Evolutionary conservation across 2,329 filamentous ascomycete genomes (phyloP), one percentile per base, ranked within the genome.

Genomic region (Mycogone perniciosa): DNA sequence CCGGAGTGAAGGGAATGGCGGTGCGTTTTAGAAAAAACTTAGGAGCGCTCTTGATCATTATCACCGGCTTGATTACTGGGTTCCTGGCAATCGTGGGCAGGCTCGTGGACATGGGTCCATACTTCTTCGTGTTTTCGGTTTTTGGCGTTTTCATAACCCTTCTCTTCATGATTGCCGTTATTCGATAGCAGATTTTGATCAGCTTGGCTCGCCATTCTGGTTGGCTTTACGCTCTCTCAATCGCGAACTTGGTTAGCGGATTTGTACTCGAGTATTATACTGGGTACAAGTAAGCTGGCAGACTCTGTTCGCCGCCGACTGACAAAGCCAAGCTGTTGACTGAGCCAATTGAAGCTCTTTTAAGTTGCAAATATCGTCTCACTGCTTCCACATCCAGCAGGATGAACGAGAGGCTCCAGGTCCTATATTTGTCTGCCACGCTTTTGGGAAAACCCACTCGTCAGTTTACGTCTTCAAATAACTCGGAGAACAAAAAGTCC

Each of bases 1-100:
- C 62, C 2, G 67, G 67, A 2, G 64, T 70, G 54, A 64, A 64
- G 57, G 61, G 58, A 38, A 59, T 67, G 56, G 64, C 64, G 2
- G 61, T 64, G 27, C 55, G 56, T 2, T 61, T 61, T 43, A 48
- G 56, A 34, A 56, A 60, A 42, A 50, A 57, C 39, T 50, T 54
- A 3, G 52, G 55, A 27, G 37, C 45, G 10, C 55, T 59, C 7
- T 40, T 57, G 8, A 37, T 46, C n/a, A 33, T 52, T 9, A 44
- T 59, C 13, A 48, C 52, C 13, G 30, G 39, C 31, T 46, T 48
- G 4, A 57, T 58, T 11, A 48, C 47, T 9, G 51, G 49, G 1
- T 46, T 58, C 11, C 34, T 58, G 20, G 48, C 47, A 1, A 50
- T 44, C 5, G 44, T 48, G 3, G 56, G 55, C 7, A 38, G 47